Evolutionary conservation across 768 basidiomycete species (phyloP), one percentile per base, ranked within the genome.

Genomic region (Tulasnella sp.): DNA sequence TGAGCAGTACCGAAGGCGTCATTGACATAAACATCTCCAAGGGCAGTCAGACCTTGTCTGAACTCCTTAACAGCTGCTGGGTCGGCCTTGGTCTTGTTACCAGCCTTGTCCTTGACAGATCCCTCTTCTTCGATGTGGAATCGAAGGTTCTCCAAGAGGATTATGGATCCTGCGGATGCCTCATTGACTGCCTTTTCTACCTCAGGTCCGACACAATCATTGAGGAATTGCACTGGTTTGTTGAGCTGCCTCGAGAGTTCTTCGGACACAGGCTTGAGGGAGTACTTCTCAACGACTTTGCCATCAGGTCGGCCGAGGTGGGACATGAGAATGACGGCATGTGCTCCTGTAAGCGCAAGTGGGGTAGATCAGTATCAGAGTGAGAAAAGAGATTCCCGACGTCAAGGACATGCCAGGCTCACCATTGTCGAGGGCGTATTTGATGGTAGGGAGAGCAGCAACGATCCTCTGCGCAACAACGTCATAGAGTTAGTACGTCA

Each of bases 121-220:
- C 93, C 93, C 67, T 99, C 93, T 69, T 99, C 93, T 62, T 93
- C 93, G 58, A 89, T 90, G 68, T 98, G 89, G 79, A 95, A 99
- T 54, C 93, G 85, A 46, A 99, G 72, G 70, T 99, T 99, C 71
- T 99, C 93, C 62, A 99, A 79, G 53, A 99, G 76, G 68, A 98
- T 78, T 59, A 89, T 67, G 37, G 83, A 73, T 43, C 92, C 84
- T 42, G 67, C 58, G 27, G 75, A 61, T 4, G 84, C 81, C 35
- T 65, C 69, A 58, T 77, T 73, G 57, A 95, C 83, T 39, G 79
- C 76, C 48, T 78, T 69, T 67, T 96, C 88, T 58, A 87, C 78
- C 7, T 88, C 81, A 39, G 79, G 71, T 28, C 92, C 93, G 50
- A 96, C 84, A 61, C 79, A 89, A 59, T 95, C 88, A 48, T 69